Evolutionary conservation across 2,329 filamentous ascomycete species (phyloP).

Genomic region (Trichophyton schoenleinii): DNA sequence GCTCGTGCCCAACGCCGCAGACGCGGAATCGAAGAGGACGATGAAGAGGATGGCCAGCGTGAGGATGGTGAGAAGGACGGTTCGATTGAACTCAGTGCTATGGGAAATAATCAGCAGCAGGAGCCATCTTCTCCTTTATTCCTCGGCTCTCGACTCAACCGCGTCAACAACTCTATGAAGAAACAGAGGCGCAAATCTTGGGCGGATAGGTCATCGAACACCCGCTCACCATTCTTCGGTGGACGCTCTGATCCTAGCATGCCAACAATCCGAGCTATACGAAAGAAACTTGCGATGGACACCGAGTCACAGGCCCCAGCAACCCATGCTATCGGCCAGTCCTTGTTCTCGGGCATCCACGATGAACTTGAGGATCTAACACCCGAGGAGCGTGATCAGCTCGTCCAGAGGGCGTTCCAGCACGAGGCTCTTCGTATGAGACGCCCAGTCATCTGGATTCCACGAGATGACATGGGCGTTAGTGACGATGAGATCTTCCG

Average conservation of each 20-base stretch:
- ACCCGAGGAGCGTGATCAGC: conserved; percentile 71
- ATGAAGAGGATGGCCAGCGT: conserved; percentile 32
- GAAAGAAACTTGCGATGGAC: conserved; percentile 37
- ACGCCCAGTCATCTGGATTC: conserved; percentile 86
- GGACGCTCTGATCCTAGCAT: conserved; percentile 22
- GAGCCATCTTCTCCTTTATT: conserved; percentile 10
- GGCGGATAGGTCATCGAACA: conserved; percentile 32
- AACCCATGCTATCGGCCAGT: conserved; percentile 54
- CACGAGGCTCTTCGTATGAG: conserved; percentile 76
- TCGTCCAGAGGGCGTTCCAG: conserved; percentile 80
- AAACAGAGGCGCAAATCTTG: conserved; percentile 26
- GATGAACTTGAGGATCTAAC: conserved; percentile 93
- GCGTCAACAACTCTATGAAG: conserved; percentile 13
- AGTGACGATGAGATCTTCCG: conserved; percentile 80
- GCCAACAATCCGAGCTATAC: conserved; percentile 24
- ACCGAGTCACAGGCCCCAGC: conserved; percentile 54
- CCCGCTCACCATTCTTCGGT: conserved; percentile 31
- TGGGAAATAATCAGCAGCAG: conserved; percentile 6
- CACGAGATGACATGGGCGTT: conserved; percentile 76
- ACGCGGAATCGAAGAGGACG: conserved; percentile 47
- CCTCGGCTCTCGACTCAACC: conserved; percentile 13
- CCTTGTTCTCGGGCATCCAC: conserved; percentile 73
- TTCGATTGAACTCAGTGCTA: conserved; percentile 35
- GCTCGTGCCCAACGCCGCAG: conserved; percentile 61
- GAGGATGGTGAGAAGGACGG: conserved; percentile 31